These are phyloP conservation scores for Cavenderia fasciculata DNA, from an alignment of 78 protist species.

Conservation along the genomic window DNA sequence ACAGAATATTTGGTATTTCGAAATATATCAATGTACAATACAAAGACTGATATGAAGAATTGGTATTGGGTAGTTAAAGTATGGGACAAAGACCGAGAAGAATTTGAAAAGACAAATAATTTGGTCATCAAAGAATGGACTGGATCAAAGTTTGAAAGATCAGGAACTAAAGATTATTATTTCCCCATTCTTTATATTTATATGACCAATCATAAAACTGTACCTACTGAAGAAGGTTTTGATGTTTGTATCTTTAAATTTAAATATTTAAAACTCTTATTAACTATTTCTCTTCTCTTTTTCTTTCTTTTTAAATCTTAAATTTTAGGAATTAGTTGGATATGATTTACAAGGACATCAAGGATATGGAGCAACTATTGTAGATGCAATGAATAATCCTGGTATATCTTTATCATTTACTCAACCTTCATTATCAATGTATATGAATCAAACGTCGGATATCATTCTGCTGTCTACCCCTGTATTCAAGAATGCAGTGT, in stretches of 20 bases:
- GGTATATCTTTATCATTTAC: not conserved
- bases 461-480: not conserved
- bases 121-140: not conserved
- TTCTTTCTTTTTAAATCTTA: not conserved
- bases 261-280: not conserved
- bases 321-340: no score
- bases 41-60: not conserved
- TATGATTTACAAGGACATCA: no score
- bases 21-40: not conserved
- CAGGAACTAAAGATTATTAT: not conserved
- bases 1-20: not conserved
- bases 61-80: constrained; percentile 12
- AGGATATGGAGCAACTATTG: no score
- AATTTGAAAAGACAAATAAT: constrained; percentile 6
- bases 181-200: not conserved
- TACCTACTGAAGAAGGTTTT: not conserved
- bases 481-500: not conserved
- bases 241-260: not conserved
- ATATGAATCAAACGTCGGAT: not conserved
- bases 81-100: not conserved
- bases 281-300: not conserved
- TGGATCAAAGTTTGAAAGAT: not conserved
- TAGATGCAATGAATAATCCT: not conserved
- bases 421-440: not conserved
- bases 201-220: not conserved